Evolutionary conservation across 2,329 filamentous ascomycete genomes (phyloP).

Genomic region (Didymella segeticola): DNA sequence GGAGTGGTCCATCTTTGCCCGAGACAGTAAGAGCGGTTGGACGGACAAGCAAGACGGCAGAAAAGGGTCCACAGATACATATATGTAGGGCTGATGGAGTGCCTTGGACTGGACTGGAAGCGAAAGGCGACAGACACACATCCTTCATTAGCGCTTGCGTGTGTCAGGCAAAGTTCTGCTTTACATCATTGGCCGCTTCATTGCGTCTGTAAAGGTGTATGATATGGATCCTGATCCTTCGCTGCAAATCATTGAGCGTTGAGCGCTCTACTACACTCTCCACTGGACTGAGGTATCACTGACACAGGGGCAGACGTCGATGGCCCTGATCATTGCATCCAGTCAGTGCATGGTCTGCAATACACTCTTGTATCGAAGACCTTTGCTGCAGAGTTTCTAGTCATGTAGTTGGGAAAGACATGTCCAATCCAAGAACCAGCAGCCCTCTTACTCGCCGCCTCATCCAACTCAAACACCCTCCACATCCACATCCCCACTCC

Average conservation of each 20-base stretch:
- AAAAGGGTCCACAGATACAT: conserved; percentile 2
- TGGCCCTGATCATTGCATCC: background rate
- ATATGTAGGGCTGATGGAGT: conserved; percentile 12
- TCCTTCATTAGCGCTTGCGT: background rate
- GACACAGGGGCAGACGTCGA: background rate
- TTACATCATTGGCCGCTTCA: conserved; percentile 2
- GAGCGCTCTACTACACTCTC: background rate
- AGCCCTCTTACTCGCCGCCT: too few species aligned
- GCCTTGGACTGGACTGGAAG: background rate
- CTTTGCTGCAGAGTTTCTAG: too few species aligned
- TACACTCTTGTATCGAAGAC: too few species aligned
- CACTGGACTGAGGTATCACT: background rate
- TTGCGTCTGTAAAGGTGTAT: background rate
- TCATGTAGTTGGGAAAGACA: too few species aligned
- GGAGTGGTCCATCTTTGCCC: conserved; percentile 9
- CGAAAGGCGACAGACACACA: background rate
- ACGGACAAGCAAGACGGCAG: conserved; percentile 6
- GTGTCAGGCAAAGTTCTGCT: background rate
- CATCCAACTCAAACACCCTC: too few species aligned
- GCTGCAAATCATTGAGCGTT: background rate
- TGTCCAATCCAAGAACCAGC: too few species aligned
- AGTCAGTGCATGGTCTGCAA: too few species aligned
- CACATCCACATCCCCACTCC: too few species aligned
- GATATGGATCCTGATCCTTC: too few species aligned
- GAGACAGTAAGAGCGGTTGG: conserved; percentile 11